Percentiles rank a stretch among this genome's conserved stretches.
Evolutionary conservation across 2,329 filamentous ascomycete species (phyloP).

Genomic region (Talaromyces sp.): DNA sequence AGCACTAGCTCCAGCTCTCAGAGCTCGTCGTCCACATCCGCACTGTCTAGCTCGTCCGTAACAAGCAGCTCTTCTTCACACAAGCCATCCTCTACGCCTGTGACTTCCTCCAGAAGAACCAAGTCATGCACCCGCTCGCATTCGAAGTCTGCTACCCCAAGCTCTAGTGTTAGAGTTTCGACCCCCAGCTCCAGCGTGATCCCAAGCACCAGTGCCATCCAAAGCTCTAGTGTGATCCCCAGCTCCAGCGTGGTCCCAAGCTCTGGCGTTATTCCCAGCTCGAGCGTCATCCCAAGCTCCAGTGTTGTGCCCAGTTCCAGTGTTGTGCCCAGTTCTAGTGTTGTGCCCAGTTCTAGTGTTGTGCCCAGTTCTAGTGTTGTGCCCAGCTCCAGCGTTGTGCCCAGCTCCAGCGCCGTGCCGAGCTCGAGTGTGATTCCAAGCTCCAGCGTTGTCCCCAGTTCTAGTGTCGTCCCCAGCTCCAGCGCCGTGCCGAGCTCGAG

Average conservation of each 20-base stretch:
- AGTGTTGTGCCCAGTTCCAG: background rate
- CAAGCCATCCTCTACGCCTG: background rate
- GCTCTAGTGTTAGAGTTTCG: background rate
- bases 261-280: background rate
- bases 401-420: background rate
- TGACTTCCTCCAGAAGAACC: background rate
- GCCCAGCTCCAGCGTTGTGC: background rate
- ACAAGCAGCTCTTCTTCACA: background rate
- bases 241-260: background rate
- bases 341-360: background rate
- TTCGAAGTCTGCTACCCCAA: background rate
- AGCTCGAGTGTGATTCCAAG: background rate
- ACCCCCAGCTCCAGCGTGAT: background rate
- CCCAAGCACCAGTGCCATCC: background rate
- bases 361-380: background rate
- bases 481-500: background rate
- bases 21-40: background rate
- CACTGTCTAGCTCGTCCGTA: background rate
- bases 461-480: background rate
- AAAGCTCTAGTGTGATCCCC: background rate
- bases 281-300: background rate
- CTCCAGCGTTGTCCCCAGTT: background rate
- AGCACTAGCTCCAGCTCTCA: conserved; percentile 24
- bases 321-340: background rate
- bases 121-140: background rate